These are phyloP conservation scores for Venturia nashicola DNA, from an alignment of 2,329 filamentous ascomycete genomes.

Conservation along the genomic window DNA sequence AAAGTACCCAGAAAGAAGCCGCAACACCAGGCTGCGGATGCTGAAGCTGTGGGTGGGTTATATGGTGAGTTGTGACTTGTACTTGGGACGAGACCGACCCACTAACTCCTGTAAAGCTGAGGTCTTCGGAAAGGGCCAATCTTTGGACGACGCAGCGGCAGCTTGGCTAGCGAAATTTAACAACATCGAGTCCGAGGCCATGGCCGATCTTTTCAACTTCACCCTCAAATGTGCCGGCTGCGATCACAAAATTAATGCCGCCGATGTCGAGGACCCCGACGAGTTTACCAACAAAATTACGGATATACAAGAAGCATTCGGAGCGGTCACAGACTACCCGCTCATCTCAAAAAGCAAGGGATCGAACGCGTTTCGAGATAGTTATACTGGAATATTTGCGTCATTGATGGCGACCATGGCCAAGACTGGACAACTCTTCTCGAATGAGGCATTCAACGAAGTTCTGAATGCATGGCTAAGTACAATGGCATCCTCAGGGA, in stretches of 20 bases:
- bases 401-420: conserved; percentile 67
- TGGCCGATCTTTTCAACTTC: conserved; percentile 50
- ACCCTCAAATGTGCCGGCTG: conserved; percentile 63
- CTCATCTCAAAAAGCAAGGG: conserved; percentile 72
- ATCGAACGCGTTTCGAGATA: conserved; percentile 54
- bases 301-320: conserved; percentile 80
- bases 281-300: conserved; percentile 65
- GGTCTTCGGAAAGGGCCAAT: conserved; percentile 44
- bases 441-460: conserved; percentile 64
- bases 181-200: conserved; percentile 39
- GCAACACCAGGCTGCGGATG: conserved; percentile 37
- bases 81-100: background rate
- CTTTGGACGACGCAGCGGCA: conserved; percentile 43
- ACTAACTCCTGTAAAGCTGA: conserved; percentile 31
- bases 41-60: conserved; percentile 41
- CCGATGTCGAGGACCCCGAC: conserved; percentile 84
- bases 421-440: conserved; percentile 70
- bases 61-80: conserved; percentile 33
- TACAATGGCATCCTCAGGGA: conserved; percentile 76
- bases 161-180: conserved; percentile 47
- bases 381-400: conserved; percentile 67
- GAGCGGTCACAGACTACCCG: conserved; percentile 81
- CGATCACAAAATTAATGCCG: conserved; percentile 60
- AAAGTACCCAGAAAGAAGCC: conserved; percentile 36
- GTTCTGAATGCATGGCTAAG: conserved; percentile 84